Base-by-base conservation (phyloP, 2,329 filamentous ascomycete species). In the Cryoendolithus antarcticus region DNA sequence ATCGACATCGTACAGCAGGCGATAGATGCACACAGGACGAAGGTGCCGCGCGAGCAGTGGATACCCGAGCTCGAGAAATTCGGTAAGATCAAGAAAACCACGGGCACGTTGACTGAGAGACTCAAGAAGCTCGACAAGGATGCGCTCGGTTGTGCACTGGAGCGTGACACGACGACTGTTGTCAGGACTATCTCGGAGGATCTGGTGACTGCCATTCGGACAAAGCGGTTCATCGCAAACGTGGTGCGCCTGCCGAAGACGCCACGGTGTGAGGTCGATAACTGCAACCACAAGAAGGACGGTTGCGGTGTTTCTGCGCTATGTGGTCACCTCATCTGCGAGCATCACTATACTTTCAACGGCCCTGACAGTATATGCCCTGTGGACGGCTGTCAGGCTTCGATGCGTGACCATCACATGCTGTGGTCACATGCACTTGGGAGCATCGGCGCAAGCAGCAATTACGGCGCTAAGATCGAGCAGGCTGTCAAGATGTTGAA, bases 321-420 rank as follows among this genome's bases (percentile, higher is more conserved):
- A 4, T 76, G 72, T 44, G 72, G 72, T 0, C 73, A 77, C 48
- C 44, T 61, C 1, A 48, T 70, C n/a, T 75, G 72, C 49, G 45
- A 53, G 12, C 32, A 39, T 1, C 73, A 70, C 39, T 48, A 61
- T 11, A 37, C n/a, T 24, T 39, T 39, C 9, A 40, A 46, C 10
- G 37, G 45, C 11, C 39, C 39, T 3, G 57, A 62, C 31, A 54
- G 57, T 12, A 45, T 42, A 34, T 73, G 70, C 41, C 47, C 51
- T 3, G 58, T 63, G 1, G 4, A 41, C 1, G 61, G 58, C 7
- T 75, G 71, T 45, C 49, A 52, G 3, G 60, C 58, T 1, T 48
- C 57, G 3, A 58, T 64, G 32, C 51, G 58, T 28, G 43, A 47
- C 5, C 59, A 61, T 42, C 60, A 69, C 41, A 50, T 69, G 27